phyloP scores from a whole-genome alignment of 345 rosid genomes.

The Gossypium herbaceum region DNA sequence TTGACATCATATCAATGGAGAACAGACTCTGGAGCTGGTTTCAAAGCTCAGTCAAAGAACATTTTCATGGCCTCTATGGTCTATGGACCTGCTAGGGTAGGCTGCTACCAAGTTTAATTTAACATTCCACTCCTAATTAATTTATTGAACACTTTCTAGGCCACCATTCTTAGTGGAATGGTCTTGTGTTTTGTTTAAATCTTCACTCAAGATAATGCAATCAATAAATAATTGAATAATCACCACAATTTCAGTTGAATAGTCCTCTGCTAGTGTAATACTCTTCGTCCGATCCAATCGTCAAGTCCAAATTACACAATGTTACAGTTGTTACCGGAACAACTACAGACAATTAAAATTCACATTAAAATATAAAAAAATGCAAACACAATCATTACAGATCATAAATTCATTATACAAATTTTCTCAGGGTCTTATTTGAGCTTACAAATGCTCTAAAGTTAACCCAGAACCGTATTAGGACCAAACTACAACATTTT shows the following conservation, averaged over 20 bases:
- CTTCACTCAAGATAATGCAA: neutral
- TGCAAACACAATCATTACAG: too few species aligned
- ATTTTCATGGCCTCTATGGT: neutral
- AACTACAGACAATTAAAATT: too few species aligned
- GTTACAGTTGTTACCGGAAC: too few species aligned
- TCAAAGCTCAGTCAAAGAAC: neutral
- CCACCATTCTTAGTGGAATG: constrained; percentile 3
- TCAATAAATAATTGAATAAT: neutral
- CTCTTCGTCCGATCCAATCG: too few species aligned
- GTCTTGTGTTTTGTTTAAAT: neutral
- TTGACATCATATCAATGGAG: neutral
- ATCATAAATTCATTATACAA: too few species aligned
- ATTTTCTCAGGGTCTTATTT: too few species aligned
- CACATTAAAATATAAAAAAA: too few species aligned
- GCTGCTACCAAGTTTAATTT: neutral
- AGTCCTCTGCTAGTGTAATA: neutral
- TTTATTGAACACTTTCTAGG: neutral
- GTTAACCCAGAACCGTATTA: too few species aligned
- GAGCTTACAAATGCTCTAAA: too few species aligned
- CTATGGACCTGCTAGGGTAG: neutral
- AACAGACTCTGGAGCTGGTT: neutral
- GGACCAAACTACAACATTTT: too few species aligned
- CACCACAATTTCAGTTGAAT: neutral
- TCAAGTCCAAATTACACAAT: too few species aligned
- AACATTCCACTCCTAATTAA: neutral